Conservation (phyloP, 225 moss, liverwort and hornwort genomes). For the Asterella californica region DNA sequence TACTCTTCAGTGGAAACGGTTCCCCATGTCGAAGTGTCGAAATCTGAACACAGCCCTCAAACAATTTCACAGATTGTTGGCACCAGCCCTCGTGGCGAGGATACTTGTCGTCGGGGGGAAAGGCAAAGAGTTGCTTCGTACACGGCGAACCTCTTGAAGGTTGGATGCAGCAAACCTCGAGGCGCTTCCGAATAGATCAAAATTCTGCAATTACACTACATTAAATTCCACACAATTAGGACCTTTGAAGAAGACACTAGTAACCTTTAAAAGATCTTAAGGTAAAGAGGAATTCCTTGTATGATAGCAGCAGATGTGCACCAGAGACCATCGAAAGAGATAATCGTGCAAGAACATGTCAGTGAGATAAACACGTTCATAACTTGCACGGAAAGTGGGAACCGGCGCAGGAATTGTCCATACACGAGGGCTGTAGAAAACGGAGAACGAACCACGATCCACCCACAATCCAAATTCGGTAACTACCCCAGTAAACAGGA, state of each 20-base stretch:
- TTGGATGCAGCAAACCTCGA: background rate
- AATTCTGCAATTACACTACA: conserved; percentile 5
- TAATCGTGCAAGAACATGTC: background rate
- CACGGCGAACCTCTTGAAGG: background rate
- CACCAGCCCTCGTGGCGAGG: background rate
- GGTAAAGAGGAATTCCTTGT: background rate
- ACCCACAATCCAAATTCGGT: background rate
- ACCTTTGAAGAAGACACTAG: background rate
- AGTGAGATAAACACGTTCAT: background rate
- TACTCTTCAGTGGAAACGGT: conserved; percentile 25
- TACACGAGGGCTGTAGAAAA: background rate
- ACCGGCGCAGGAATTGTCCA: background rate
- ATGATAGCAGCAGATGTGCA: background rate
- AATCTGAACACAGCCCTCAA: background rate
- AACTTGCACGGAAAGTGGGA: background rate
- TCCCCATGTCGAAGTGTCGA: conserved; percentile 30
- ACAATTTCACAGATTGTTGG: background rate
- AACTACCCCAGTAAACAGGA: background rate
- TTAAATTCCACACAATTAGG: background rate
- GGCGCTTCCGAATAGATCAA: background rate
- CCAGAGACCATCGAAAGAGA: background rate
- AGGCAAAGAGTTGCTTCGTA: background rate
- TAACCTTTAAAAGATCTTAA: background rate
- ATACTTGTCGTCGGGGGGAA: background rate
- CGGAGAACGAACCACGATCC: background rate